Conservation (phyloP, 176 grass and related monocot species). For the Echinochloa phyllopogon region DNA sequence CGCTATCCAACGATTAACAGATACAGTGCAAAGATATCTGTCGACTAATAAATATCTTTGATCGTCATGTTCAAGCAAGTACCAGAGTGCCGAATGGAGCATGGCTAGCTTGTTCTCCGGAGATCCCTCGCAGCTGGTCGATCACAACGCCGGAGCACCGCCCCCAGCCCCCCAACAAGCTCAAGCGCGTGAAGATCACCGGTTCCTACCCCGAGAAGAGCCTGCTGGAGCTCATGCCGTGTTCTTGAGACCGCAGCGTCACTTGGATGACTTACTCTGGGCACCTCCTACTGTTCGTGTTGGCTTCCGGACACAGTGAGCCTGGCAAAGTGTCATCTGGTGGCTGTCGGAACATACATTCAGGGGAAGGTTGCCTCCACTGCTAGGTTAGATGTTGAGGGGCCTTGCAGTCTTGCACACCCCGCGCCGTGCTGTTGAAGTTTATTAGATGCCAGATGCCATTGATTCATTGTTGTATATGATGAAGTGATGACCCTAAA, state of each 20-base stretch:
- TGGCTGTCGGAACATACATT: not conserved
- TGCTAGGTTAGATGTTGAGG: not conserved
- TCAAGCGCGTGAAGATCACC: not conserved
- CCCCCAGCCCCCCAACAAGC: not conserved
- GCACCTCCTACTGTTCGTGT: not conserved
- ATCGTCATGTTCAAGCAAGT: not conserved
- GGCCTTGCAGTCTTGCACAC: too few species aligned
- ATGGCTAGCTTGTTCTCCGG: not conserved
- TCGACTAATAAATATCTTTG: not conserved
- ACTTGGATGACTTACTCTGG: not conserved
- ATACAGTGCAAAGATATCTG: too few species aligned
- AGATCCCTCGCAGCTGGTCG: not conserved
- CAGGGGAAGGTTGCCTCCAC: not conserved
- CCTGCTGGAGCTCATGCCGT: not conserved
- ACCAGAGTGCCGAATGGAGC: not conserved
- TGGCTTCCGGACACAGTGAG: not conserved
- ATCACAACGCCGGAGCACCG: not conserved
- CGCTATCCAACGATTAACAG: not conserved
- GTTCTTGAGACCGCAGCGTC: not conserved
- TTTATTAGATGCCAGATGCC: too few species aligned
- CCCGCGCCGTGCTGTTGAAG: too few species aligned
- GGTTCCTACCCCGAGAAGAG: not conserved
- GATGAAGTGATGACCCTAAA: too few species aligned
- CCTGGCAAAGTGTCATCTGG: not conserved
- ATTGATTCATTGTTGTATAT: too few species aligned